Evolutionary conservation across 2,329 filamentous ascomycete species (phyloP), one percentile per base, ranked within the genome.

Genomic region (Penicillium sclerotiorum): DNA sequence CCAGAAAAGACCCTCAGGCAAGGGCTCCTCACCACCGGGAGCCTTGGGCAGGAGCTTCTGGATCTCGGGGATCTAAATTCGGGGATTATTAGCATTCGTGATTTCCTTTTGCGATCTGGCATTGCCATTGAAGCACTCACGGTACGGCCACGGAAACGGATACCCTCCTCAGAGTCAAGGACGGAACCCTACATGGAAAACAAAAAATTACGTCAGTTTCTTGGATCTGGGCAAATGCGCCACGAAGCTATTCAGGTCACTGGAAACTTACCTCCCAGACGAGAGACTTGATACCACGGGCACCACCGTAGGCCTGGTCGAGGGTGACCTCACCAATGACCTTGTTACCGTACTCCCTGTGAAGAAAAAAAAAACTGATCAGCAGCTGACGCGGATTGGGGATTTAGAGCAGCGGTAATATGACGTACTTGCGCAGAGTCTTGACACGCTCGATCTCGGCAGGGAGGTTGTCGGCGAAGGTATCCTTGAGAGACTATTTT

Each of bases 1-100:
- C 94, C 94, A 99, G 89, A 99, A 99, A 73, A 99, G 91, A 84
- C 93, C 92, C 84, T 99, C 94, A 54, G 94, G 94, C 49, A 99
- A 87, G 72, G 94, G 94, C 84, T 99, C 93, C 75, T 91, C 84
- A 80, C 94, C 94, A 70, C 94, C 94, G 60, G 92, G 90, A 57
- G 93, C 94, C 83, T 95, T 96, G 77, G 94, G 94, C 52, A 99
- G 90, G 68, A 96, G 80, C 77, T 96, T 81, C 83, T 97, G 94
- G 86, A 92, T 96, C 79, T 99, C 94, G 66, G 94, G 94, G 69
- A 99, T 99, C 80, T 83, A 62, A 15, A 33, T 8, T 21, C n/a
- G 25, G 33, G 8, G 15, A 3, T 7, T 30, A 64, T 48, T 35
- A 55, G 52, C 20, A 63, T 13, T 21, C 20, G 7, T 23, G 7